Percentiles rank a stretch among this genome's conserved stretches.
Conservation (phyloP, 805 yeast genomes). For the Diddensiella santjacobensis region DNA sequence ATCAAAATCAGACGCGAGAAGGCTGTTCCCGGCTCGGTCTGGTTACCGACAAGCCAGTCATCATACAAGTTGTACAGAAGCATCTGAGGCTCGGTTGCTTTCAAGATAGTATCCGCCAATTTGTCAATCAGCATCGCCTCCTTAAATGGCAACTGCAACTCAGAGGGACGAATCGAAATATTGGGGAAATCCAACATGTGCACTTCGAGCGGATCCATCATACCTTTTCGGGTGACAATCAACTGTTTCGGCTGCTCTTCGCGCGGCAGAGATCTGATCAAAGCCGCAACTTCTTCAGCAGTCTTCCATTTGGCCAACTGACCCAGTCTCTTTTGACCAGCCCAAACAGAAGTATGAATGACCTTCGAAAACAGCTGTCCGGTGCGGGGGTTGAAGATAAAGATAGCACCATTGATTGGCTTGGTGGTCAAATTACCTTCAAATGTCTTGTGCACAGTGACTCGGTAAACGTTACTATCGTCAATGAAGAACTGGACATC, state of each 20-base stretch:
- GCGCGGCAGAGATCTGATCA: constrained; percentile 79
- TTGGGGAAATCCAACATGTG: constrained; percentile 97
- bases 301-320: constrained; percentile 97
- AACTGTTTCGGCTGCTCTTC: constrained; percentile 95
- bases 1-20: constrained; percentile 81
- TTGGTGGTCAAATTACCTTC: constrained; percentile 92
- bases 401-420: constrained; percentile 90
- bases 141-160: constrained; percentile 83
- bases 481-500: constrained; percentile 85
- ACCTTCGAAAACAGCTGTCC: constrained; percentile 88
- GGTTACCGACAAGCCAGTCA: constrained; percentile 66
- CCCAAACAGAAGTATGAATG: constrained; percentile 92
- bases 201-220: constrained; percentile 91
- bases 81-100: constrained; percentile 92
- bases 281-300: constrained; percentile 94
- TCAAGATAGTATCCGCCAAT: constrained; percentile 69
- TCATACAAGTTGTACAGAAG: constrained; percentile 86
- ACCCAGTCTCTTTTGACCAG: constrained; percentile 91
- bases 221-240: constrained; percentile 84
- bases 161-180: constrained; percentile 83
- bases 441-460: constrained; percentile 81
- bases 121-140: constrained; percentile 80
- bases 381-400: constrained; percentile 82
- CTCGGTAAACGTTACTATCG: constrained; percentile 92
- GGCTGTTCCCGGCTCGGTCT: constrained; percentile 82